Conservation (phyloP, 495 filamentous ascomycete genomes). For the Aspergillus hancockii region DNA sequence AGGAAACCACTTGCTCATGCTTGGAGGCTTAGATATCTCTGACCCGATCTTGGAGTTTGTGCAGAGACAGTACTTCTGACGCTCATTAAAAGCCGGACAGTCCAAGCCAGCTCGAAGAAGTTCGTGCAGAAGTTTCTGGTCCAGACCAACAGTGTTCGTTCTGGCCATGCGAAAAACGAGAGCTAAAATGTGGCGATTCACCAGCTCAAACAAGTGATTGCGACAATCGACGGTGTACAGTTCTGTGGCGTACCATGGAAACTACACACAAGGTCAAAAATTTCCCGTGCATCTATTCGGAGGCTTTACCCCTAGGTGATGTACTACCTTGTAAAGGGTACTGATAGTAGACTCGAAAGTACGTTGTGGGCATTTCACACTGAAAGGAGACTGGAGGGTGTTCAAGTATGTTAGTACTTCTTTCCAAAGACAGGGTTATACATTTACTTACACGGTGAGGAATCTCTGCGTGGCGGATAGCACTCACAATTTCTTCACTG, state of each 20-base stretch:
- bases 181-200: constrained; percentile 48
- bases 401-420: constrained; percentile 13
- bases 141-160: constrained; percentile 46
- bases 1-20: constrained; percentile 34
- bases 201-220: constrained; percentile 54
- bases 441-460: constrained; percentile 63
- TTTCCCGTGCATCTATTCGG: background rate
- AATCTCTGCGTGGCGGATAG: constrained; percentile 66
- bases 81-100: constrained; percentile 65
- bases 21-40: constrained; percentile 21
- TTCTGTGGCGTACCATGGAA: constrained; percentile 66
- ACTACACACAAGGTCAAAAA: constrained; percentile 37
- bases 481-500: constrained; percentile 67
- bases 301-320: background rate
- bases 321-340: constrained; percentile 65
- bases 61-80: constrained; percentile 46
- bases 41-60: constrained; percentile 20
- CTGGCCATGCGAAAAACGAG: constrained; percentile 41
- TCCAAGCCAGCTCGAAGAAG: constrained; percentile 57
- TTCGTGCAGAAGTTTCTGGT: constrained; percentile 54
- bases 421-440: background rate
- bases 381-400: constrained; percentile 60
- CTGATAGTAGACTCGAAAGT: constrained; percentile 75
- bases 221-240: constrained; percentile 67
- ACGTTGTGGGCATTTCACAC: constrained; percentile 65